Base-by-base conservation (phyloP, 2,329 filamentous ascomycete species). In the Xylariomycetidae sp. region DNA sequence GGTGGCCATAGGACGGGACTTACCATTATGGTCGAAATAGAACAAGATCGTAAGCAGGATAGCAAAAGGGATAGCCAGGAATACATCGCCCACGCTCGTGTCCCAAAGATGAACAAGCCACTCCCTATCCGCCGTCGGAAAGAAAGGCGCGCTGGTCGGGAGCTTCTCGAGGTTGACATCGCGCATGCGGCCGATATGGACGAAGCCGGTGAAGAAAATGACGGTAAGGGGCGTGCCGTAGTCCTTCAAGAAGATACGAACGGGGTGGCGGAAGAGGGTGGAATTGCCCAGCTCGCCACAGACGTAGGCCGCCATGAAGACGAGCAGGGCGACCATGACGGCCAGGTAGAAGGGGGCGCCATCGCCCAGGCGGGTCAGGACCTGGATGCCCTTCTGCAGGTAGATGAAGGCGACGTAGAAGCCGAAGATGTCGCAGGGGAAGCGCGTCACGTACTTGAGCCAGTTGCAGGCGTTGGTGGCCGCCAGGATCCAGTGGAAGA, bases 341-440 rank as follows among this genome's bases (percentile, higher is more conserved):
- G 84, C 88, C 17, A 94, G 73, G 53, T 93, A 94, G 65, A 92
- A 66, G 54, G 82, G 74, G 30, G 68, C 70, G 46, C 67, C 59
- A 57, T 68, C 53, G 59, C 84, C 88, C 50, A 93, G 82, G 10
- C 82, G 73, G 26, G 79, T 81, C 14, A 94, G 72, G 10, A 93
- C 85, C 59, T 94, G 85, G 41, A 94, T 82, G 12, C 87, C 87
- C 60, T 94, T 94, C 53, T 94, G 86, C 14, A 94, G 70, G 55
- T 94, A 94, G 58, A 94, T 90, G 54, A 85, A 88, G 36, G 87
- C 87, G 29, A 94, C 87, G 55, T 94, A 94, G 63, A 94, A 93
- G 31, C 87, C 88, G 47, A 95, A 94, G 50, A 90, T 92, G 58
- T 95, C 88, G 61, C 88, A 94, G 16, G 86, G 87, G 56, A 95